Evolutionary conservation across 306 rosid species (phyloP), one percentile per base, ranked within the genome.

Genomic region (Vigna trinervia): DNA sequence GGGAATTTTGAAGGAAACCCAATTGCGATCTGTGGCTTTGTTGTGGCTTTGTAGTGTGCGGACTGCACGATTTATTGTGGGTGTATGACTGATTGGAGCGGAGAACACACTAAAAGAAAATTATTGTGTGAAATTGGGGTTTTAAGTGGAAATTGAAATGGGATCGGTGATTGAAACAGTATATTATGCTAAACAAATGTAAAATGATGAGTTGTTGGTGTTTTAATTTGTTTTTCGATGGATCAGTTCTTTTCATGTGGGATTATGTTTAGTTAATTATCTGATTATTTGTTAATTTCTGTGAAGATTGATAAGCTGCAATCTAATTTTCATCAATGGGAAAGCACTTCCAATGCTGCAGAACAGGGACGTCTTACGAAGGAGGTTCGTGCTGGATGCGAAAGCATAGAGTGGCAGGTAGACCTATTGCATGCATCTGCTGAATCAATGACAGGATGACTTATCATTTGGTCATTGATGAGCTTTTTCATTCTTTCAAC

Each of bases 381-480:
- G 84, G 97, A 89, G 76, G 84, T 95, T 71, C 64, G 89, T 56
- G 53, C 97, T 74, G 75, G 75, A 75, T 92, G 97, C 38, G 97
- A 87, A 71, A 91, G 97, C 81, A 79, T 95, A 76, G 97, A 86
- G 41, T 96, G 99, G 99, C 98, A 96, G 98, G 99, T 96, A 90
- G 67, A 57, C 47, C 45, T 6, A 67, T 78, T 50, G 65, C 30
- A 14, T 60, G 46, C 41, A 48, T 45, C 12, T 78, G 34, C 43
- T 30, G 47, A 75, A 43, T 64, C 22, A 8, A 36, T 17, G 74
- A 38, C 69, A 75, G 52, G 23, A 12, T 84, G 58, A 26, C 4
- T 48, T 30, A 22, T 12, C 10, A 52, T 66, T 63, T 0, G 38
- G 36, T 17, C 43, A 15, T 63, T 0, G 38, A 28, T 17, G 50